Evolutionary conservation across 2,329 filamentous ascomycete species (phyloP), one percentile per base, ranked within the genome.

Genomic region (Aspergillus fumigatus): DNA sequence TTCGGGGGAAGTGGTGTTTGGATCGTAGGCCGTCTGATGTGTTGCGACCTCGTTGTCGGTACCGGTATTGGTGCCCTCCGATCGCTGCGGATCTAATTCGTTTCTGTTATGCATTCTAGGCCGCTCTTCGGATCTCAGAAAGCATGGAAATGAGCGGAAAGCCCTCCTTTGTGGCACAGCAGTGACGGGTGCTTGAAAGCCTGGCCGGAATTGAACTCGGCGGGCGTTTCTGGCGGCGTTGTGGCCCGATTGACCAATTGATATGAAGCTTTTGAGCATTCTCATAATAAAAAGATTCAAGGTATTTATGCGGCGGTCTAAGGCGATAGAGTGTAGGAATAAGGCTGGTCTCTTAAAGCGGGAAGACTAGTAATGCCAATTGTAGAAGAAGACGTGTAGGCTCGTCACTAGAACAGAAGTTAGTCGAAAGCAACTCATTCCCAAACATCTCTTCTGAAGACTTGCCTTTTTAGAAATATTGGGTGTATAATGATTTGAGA

Each of bases 41-140:
- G 80, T 76, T 0, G 81, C 79, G 0, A 86, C 81, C 11, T 83
- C 79, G 48, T 86, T 77, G 62, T 86, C 89, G 0, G 83, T 84
- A 3, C 84, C 88, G 51, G 84, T 85, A 68, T 87, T 84, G 56
- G 84, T 84, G 73, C 87, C 84, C 69, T 95, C 89, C 53, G 81
- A 84, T 2, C 82, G 74, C 35, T 83, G 79, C 0, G 88, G 85
- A 57, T 88, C 83, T 35, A 95, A 80, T 2, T 80, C 80, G 60
- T 87, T 81, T 52, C 84, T 82, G 67, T 87, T 80, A 10, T 63
- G 53, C 47, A 48, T 43, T 53, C 45, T 45, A 54, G 50, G 48
- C n/a, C 35, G 9, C 48, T 29, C 17, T 51, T 50, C 26, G 55
- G 58, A 47, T 47, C 23, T 4, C 21, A 10, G 9, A 23, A 23